Base-by-base conservation (phyloP, 2,329 filamentous ascomycete species). In the Metarhizium robertsii region DNA sequence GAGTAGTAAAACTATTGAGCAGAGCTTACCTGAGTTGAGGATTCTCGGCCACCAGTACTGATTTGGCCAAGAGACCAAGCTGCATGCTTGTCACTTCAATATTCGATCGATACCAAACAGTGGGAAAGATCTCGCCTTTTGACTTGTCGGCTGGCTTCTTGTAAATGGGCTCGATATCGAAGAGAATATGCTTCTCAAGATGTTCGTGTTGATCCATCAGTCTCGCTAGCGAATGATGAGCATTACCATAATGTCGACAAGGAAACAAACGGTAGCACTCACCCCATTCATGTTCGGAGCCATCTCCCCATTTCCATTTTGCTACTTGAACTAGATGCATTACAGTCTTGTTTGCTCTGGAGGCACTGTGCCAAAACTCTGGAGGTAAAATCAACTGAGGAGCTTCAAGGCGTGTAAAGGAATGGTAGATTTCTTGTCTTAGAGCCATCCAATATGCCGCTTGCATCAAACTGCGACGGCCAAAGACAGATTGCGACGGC, bases 381-480 rank as follows among this genome's bases (percentile, higher is more conserved):
- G 66, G 61, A 2, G 67, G 66, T 0, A 73, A 63, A 2, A 67
- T 64, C 45, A 73, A 66, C 58, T 73, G 69, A 0, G 71, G 71
- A 0, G 71, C 64, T 11, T 73, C 68, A 7, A 65, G 62, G 36
- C 69, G 66, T 2, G 70, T 73, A 42, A 73, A 71, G 0, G 71
- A 72, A 51, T 73, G 69, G 55, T 71, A 73, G 4, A 73, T 71
- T 46, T 73, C 71, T 53, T 73, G 71, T 32, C 71, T 54, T 20
- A 73, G 62, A 2, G 71, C 71, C 65, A 73, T 73, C 71, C 71
- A 73, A 54, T 73, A 73, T 6, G 71, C 66, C 0, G 71, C 71
- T 46, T 71, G 71, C 52, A 72, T 69, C 14, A 73, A 61, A 29
- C 69, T 67, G 36, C 69, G 60, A 29, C 64, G 65, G 1, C 66